These are phyloP conservation scores for Mortierella sp. DNA, from an alignment of 371 early-diverging fungal genomes.

Conservation along the genomic window DNA sequence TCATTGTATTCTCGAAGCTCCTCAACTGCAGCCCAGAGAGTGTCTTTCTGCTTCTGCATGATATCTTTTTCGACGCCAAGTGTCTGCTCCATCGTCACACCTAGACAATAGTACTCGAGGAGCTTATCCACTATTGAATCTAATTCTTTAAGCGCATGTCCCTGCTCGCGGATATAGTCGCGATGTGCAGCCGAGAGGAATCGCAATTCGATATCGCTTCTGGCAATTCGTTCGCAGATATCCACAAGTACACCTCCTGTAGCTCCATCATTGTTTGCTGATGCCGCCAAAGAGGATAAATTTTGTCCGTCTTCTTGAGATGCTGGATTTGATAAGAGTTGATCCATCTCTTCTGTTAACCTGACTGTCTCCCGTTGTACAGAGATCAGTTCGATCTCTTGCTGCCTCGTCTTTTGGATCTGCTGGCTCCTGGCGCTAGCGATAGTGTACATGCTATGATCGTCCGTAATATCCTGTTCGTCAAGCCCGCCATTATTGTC, in stretches of 20 bases:
- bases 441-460: conserved; percentile 21
- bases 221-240: conserved; percentile 43
- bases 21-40: conserved; percentile 27
- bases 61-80: conserved; percentile 17
- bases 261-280: background rate
- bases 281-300: background rate
- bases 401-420: conserved; percentile 42
- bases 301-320: background rate
- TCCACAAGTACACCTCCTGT: conserved; percentile 38
- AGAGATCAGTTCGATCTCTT: conserved; percentile 49
- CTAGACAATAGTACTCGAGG: conserved; percentile 33
- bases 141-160: conserved; percentile 21
- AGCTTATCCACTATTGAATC: conserved; percentile 16
- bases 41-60: conserved; percentile 24
- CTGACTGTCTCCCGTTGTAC: conserved; percentile 39
- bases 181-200: conserved; percentile 28
- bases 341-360: conserved; percentile 40
- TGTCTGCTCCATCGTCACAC: conserved; percentile 20
- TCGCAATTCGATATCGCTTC: conserved; percentile 39
- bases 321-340: conserved; percentile 34
- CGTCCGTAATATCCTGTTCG: conserved; percentile 15
- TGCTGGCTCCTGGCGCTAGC: conserved; percentile 20
- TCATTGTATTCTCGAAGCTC: conserved; percentile 18
- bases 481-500: background rate
- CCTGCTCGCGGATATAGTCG: conserved; percentile 31